These are phyloP conservation scores for Claviceps paspali DNA, from an alignment of 2,329 filamentous ascomycete species.

Conservation along the genomic window DNA sequence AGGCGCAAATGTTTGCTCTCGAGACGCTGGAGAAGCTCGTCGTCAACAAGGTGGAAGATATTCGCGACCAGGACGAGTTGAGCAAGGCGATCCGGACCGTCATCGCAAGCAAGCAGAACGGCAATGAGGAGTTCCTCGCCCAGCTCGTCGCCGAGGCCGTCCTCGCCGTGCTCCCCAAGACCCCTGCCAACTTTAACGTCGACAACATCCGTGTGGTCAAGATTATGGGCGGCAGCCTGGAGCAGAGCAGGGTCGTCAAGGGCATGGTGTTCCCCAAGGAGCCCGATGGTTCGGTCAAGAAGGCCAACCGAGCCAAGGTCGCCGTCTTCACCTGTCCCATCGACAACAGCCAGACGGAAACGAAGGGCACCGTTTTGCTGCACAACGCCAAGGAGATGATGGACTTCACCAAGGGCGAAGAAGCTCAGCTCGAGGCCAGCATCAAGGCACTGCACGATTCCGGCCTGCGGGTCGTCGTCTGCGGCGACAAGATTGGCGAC, in stretches of 20 bases:
- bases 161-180: constrained; percentile 86
- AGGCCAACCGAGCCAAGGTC: constrained; percentile 84
- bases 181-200: constrained; percentile 91
- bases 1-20: constrained; percentile 77
- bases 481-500: constrained; percentile 87
- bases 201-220: constrained; percentile 98
- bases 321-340: constrained; percentile 93
- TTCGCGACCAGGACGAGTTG: constrained; percentile 67
- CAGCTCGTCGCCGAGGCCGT: constrained; percentile 73
- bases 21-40: constrained; percentile 75
- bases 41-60: constrained; percentile 78
- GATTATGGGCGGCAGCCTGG: constrained; percentile 94
- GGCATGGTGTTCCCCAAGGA: constrained; percentile 98
- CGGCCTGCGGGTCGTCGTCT: constrained; percentile 79
- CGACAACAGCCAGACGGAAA: constrained; percentile 92
- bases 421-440: constrained; percentile 72
- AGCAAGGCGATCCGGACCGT: constrained; percentile 94
- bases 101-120: constrained; percentile 90
- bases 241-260: constrained; percentile 87
- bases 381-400: constrained; percentile 99
- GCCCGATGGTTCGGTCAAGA: constrained; percentile 85
- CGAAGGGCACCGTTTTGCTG: constrained; percentile 91
- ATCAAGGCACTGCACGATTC: constrained; percentile 96
- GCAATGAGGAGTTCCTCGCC: constrained; percentile 78
- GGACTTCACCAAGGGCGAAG: constrained; percentile 95